Evolutionary conservation across 2,329 filamentous ascomycete species (phyloP).

Genomic region (Pseudogymnoascus destructans): DNA sequence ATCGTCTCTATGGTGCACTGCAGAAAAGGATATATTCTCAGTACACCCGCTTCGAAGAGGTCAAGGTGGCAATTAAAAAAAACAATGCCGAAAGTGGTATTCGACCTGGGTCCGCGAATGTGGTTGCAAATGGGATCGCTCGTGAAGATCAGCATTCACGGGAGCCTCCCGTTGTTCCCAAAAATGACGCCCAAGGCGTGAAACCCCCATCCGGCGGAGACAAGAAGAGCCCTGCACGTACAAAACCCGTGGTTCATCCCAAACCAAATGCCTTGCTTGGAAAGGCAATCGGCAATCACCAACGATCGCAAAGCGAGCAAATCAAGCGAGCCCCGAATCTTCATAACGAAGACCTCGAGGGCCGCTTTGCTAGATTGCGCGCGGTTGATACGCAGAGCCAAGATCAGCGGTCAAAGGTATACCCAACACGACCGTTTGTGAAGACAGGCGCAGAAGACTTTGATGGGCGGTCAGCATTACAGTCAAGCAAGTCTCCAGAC

Average conservation of each 20-base stretch:
- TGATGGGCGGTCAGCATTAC: background rate
- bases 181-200: conserved; percentile 15
- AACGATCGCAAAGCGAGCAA: conserved; percentile 12
- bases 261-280: conserved; percentile 57
- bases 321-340: conserved; percentile 22
- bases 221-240: conserved; percentile 29
- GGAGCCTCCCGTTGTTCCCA: background rate
- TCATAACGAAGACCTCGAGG: conserved; percentile 36
- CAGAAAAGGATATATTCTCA: conserved; percentile 37
- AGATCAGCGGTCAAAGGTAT: background rate
- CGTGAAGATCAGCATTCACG: background rate
- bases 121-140: conserved; percentile 7
- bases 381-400: background rate
- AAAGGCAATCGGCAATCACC: conserved; percentile 36
- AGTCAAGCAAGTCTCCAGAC: background rate
- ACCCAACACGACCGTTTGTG: background rate
- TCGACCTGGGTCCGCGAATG: conserved; percentile 8
- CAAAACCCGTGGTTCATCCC: conserved; percentile 39
- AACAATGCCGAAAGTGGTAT: conserved; percentile 52
- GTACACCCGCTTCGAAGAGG: conserved; percentile 38
- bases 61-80: conserved; percentile 47
- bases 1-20: conserved; percentile 37
- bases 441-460: background rate
- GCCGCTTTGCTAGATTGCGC: conserved; percentile 42
- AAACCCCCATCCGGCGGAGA: conserved; percentile 20